Percentiles rank a stretch among this genome's conserved stretches.
phyloP scores from a whole-genome alignment of 108 stramenopile genomes.

The Skeletonema potamos region DNA sequence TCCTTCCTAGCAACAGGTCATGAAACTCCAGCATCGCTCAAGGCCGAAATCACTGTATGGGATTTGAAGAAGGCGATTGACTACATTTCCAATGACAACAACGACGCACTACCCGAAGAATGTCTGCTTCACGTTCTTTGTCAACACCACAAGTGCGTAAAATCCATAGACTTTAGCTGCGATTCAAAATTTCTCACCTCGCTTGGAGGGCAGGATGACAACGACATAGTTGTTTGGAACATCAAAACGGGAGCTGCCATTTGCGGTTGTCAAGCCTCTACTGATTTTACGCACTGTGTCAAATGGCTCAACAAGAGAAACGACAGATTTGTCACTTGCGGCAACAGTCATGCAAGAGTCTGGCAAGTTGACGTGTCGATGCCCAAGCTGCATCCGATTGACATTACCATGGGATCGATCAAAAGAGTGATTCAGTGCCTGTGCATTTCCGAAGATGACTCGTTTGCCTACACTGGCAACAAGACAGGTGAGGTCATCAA shows the following conservation, averaged over 20 bases:
- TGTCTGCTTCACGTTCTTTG: conserved; percentile 62
- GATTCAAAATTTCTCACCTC: conserved; percentile 66
- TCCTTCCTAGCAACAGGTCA: conserved; percentile 74
- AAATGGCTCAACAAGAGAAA: conserved; percentile 77
- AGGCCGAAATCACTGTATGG: conserved; percentile 80
- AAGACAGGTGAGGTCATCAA: conserved; percentile 85
- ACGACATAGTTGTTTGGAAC: conserved; percentile 90
- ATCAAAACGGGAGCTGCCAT: conserved; percentile 60
- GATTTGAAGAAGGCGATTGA: conserved; percentile 60
- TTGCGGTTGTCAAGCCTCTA: conserved; percentile 77
- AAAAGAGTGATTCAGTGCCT: conserved; percentile 73
- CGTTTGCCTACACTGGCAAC: conserved; percentile 76
- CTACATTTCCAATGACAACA: conserved; percentile 40
- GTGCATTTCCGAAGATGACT: conserved; percentile 75
- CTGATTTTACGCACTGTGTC: conserved; percentile 63
- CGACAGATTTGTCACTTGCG: conserved; percentile 84
- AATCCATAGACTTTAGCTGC: conserved; percentile 60
- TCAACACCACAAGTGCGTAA: conserved; percentile 79
- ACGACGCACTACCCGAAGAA: conserved; percentile 25
- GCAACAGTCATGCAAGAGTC: conserved; percentile 70
- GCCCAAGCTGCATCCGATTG: conserved; percentile 80
- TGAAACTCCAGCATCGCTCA: conserved; percentile 44
- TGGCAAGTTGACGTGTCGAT: conserved; percentile 79
- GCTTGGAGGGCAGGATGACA: conserved; percentile 88
- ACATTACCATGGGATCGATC: conserved; percentile 77